These are phyloP conservation scores for Termitomyces sp. DNA, from an alignment of 768 basidiomycete species.

Conservation along the genomic window DNA sequence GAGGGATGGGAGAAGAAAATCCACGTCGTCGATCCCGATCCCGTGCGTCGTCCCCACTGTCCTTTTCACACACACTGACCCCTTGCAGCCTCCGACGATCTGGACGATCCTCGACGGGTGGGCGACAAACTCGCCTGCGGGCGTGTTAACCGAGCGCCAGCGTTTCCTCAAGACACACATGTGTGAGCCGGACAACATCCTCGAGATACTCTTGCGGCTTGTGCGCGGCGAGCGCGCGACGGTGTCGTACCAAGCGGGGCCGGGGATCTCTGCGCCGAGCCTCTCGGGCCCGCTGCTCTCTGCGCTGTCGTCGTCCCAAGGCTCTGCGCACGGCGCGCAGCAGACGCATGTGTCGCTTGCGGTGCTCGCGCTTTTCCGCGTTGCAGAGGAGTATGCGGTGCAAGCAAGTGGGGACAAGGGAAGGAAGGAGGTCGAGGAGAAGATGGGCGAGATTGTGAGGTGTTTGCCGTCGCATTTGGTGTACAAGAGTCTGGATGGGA, in stretches of 20 bases:
- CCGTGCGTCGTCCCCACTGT: slow-evolving; percentile 47
- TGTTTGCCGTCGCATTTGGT: slow-evolving; percentile 83
- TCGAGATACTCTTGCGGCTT: slow-evolving; percentile 90
- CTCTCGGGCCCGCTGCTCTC: slow-evolving; percentile 66
- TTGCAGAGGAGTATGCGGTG: slow-evolving; percentile 77
- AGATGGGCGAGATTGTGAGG: slow-evolving; percentile 84
- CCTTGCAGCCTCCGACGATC: slow-evolving; percentile 77
- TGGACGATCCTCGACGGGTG: slow-evolving; percentile 88
- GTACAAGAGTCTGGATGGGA: slow-evolving; percentile 88
- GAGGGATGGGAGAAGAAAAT: slow-evolving; percentile 96
- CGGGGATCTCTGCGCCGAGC: slow-evolving; percentile 54
- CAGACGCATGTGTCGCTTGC: slow-evolving; percentile 95
- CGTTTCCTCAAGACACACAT: slow-evolving; percentile 88
- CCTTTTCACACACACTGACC: background rate
- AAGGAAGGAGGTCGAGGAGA: slow-evolving; percentile 66
- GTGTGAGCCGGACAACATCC: slow-evolving; percentile 77
- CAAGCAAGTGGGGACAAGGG: slow-evolving; percentile 64
- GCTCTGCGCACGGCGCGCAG: slow-evolving; percentile 76
- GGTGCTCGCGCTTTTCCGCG: slow-evolving; percentile 84
- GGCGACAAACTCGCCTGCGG: slow-evolving; percentile 80
- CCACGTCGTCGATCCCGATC: slow-evolving; percentile 88
- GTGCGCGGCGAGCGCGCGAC: slow-evolving; percentile 85
- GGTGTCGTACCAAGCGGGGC: slow-evolving; percentile 58
- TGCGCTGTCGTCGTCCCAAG: slow-evolving; percentile 65
- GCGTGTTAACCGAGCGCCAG: slow-evolving; percentile 69